Evolutionary conservation across 139 green algal genomes (phyloP).

Genomic region (Chlorella vulgaris): DNA sequence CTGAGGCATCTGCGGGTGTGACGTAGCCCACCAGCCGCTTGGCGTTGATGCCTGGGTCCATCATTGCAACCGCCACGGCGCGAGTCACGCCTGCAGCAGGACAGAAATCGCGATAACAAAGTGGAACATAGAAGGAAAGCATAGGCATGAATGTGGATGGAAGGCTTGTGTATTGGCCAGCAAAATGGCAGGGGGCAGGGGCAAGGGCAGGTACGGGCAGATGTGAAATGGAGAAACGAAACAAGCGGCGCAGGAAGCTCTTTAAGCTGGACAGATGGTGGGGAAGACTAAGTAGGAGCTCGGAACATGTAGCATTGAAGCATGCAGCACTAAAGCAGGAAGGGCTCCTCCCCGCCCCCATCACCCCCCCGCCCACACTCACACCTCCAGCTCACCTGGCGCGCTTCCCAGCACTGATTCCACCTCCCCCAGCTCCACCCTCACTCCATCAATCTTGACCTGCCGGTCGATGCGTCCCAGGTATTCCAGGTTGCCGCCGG

Average conservation of each 20-base stretch:
- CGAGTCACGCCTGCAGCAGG: background rate
- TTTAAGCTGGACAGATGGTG: no score
- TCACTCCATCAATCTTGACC: background rate
- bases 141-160: background rate
- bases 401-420: background rate
- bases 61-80: background rate
- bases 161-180: no score
- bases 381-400: background rate
- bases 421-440: background rate
- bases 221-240: no score
- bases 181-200: no score
- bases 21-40: slow-evolving; percentile 36
- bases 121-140: background rate
- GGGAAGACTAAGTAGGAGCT: no score
- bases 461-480: slow-evolving; percentile 51
- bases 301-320: no score
- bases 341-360: no score
- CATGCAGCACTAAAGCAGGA: no score
- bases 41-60: background rate
- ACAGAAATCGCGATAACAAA: background rate
- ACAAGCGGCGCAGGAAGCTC: no score
- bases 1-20: background rate
- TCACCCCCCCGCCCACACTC: no score
- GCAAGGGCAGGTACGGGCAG: no score
- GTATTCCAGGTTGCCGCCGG: slow-evolving; percentile 47